Evolutionary conservation across 2,329 filamentous ascomycete genomes (phyloP).

Genomic region (Aspergillus quadricinctus): DNA sequence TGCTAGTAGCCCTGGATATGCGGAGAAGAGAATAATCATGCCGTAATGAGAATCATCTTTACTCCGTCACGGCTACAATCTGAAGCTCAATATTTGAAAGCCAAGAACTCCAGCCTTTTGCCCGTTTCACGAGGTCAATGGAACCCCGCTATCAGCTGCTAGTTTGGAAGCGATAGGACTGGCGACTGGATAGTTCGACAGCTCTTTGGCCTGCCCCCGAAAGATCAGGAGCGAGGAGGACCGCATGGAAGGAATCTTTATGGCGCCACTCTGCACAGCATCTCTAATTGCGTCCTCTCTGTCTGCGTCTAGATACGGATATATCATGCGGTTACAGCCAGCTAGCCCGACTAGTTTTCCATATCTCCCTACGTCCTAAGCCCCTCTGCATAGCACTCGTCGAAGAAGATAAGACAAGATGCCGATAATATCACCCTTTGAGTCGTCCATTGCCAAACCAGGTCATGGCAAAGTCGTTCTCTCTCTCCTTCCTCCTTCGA

Average conservation of each 20-base stretch:
- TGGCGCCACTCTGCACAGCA: slow-evolving; percentile 9
- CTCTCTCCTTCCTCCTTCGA: slow-evolving; percentile 64
- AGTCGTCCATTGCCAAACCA: slow-evolving; percentile 65
- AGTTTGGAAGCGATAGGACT: neutral
- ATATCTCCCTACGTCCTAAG: slow-evolving; percentile 1
- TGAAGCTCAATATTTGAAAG: slow-evolving; percentile 6
- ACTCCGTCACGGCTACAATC: slow-evolving; percentile 9
- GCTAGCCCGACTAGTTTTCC: neutral
- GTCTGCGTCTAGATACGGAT: neutral
- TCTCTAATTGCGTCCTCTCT: neutral
- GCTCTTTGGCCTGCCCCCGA: slow-evolving; percentile 7
- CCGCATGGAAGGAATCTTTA: slow-evolving; percentile 1
- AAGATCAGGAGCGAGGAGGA: slow-evolving; percentile 9
- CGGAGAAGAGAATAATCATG: slow-evolving; percentile 14
- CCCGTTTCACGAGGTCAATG: slow-evolving; percentile 6
- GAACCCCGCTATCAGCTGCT: slow-evolving; percentile 12
- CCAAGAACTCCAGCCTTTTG: slow-evolving; percentile 10
- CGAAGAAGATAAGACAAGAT: slow-evolving; percentile 20
- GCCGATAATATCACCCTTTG: slow-evolving; percentile 64
- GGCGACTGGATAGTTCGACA: neutral
- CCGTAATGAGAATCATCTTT: slow-evolving; percentile 19
- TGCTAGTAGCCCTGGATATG: slow-evolving; percentile 4
- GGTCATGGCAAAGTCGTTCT: slow-evolving; percentile 77
- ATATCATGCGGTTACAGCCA: slow-evolving; percentile 9
- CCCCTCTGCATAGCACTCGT: slow-evolving; percentile 1